Percentiles rank a stretch among this genome's conserved stretches.
Conservation (phyloP, 768 basidiomycete species). For the Serendipita sp. region DNA sequence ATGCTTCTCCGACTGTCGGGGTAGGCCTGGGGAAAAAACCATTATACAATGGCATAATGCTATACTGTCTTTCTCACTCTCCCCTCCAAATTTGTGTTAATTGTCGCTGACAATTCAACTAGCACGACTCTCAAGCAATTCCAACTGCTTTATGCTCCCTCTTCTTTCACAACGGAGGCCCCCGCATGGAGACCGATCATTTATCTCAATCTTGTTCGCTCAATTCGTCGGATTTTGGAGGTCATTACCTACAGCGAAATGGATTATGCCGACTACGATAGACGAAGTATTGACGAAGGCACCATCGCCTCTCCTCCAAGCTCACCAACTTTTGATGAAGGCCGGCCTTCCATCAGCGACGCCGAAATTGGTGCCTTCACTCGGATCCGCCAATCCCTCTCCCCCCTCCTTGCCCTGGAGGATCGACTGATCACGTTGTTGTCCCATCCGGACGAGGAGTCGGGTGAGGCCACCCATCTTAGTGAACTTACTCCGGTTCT, state of each 20-base stretch:
- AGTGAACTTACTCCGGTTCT: conserved; percentile 27
- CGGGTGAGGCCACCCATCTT: conserved; percentile 42
- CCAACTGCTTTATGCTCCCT: conserved; percentile 63
- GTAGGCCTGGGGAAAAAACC: no score
- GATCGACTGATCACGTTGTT: conserved; percentile 50
- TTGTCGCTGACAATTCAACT: background rate
- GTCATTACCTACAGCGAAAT: conserved; percentile 45
- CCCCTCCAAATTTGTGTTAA: no score
- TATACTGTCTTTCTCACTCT: no score
- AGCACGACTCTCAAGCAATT: conserved; percentile 28
- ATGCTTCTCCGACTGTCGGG: no score
- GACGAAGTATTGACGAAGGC: conserved; percentile 21
- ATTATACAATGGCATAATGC: no score
- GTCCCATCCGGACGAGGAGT: conserved; percentile 53
- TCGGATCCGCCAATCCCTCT: conserved; percentile 26
- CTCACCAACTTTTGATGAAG: conserved; percentile 33
- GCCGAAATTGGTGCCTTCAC: conserved; percentile 42
- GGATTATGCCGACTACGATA: conserved; percentile 40
- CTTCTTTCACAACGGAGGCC: conserved; percentile 61
- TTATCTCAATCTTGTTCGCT: conserved; percentile 75
- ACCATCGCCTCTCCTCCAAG: conserved; percentile 40
- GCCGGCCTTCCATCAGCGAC: conserved; percentile 37
- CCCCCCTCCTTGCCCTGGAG: conserved; percentile 56
- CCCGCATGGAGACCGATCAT: conserved; percentile 79
- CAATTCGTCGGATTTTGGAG: conserved; percentile 62